These are phyloP conservation scores for Bipolaris oryzae DNA, from an alignment of 2,329 filamentous ascomycete species.

Conservation along the genomic window DNA sequence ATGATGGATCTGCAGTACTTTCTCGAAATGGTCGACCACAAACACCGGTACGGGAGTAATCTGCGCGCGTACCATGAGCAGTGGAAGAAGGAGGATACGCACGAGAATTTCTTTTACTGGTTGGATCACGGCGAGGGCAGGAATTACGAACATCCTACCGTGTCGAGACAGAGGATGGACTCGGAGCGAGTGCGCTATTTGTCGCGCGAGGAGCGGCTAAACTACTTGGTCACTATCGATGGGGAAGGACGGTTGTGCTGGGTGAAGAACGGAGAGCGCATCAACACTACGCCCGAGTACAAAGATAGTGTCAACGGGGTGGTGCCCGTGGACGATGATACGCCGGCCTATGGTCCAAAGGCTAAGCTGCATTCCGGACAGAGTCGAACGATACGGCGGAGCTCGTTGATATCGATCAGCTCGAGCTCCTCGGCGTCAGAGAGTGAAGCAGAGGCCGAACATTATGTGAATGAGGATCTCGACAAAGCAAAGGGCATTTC, in stretches of 20 bases:
- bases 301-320: conserved; percentile 77
- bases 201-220: conserved; percentile 77
- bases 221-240: conserved; percentile 81
- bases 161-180: conserved; percentile 76
- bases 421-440: conserved; percentile 51
- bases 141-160: conserved; percentile 70
- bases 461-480: conserved; percentile 69
- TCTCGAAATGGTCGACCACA: conserved; percentile 80
- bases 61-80: conserved; percentile 79
- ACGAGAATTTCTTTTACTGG: conserved; percentile 95
- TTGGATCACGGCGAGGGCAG: conserved; percentile 80
- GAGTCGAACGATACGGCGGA: conserved; percentile 28
- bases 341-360: conserved; percentile 49
- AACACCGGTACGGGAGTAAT: conserved; percentile 87
- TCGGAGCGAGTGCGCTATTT: conserved; percentile 83
- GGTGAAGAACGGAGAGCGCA: conserved; percentile 79
- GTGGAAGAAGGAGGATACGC: conserved; percentile 78
- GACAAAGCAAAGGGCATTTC: conserved; percentile 65
- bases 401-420: conserved; percentile 32
- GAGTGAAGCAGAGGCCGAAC: conserved; percentile 66
- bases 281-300: conserved; percentile 76
- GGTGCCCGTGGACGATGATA: conserved; percentile 51
- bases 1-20: conserved; percentile 89
- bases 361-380: conserved; percentile 33
- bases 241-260: conserved; percentile 77